phyloP scores from a whole-genome alignment of 257 asterid species.

The Gardenia jasminoides region DNA sequence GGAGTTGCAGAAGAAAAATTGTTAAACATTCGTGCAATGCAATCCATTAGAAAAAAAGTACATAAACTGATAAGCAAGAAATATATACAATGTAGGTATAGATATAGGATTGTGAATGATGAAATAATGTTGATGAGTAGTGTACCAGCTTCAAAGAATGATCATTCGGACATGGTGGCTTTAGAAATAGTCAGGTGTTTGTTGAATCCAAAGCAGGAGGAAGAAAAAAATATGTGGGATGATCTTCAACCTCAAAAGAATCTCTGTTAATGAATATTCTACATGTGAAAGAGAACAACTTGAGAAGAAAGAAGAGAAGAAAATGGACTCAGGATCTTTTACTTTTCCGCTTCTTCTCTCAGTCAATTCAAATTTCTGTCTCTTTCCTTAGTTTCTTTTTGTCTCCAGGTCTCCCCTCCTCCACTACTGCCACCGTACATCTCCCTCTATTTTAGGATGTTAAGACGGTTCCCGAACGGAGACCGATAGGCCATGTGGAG shows the following conservation, averaged over 20 bases:
- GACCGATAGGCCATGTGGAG: conserved; percentile 13
- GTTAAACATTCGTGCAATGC: background rate
- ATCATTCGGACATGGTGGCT: too few species aligned
- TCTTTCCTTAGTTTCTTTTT: background rate
- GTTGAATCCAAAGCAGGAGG: background rate
- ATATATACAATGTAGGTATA: background rate
- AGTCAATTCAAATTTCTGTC: background rate
- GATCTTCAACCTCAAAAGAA: conserved; percentile 12
- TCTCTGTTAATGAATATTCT: background rate
- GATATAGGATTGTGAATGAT: background rate
- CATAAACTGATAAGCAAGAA: background rate
- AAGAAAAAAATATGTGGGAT: background rate
- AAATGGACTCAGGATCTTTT: conserved; percentile 6
- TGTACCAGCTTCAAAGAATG: background rate
- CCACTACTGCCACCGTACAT: conserved; percentile 10
- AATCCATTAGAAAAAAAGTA: background rate
- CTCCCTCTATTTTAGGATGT: conserved; percentile 14
- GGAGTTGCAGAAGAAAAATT: background rate
- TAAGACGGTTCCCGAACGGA: conserved; percentile 7
- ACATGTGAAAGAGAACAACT: background rate
- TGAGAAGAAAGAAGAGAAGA: conserved; percentile 25
- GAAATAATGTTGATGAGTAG: background rate
- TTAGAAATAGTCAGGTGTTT: too few species aligned
- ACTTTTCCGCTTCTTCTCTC: conserved; percentile 20
- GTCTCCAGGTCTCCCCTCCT: background rate